Conservation (phyloP, 1,284 basidiomycete species). For the Meripilus lineatus region DNA sequence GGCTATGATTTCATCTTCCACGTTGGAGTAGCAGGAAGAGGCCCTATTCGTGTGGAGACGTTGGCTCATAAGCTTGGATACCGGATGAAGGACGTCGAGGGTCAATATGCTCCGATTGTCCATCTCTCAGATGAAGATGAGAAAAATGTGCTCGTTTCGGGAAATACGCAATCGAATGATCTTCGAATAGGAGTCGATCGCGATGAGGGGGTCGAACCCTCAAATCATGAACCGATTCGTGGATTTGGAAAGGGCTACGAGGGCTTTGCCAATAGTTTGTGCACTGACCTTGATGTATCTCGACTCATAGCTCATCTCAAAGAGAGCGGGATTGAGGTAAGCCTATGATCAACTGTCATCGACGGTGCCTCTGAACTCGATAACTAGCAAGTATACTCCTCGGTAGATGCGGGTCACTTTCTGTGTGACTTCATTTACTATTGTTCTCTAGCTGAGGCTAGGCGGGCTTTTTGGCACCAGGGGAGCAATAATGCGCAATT, state of each 20-base stretch:
- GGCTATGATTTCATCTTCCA: constrained; percentile 77
- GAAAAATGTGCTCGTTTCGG: constrained; percentile 28
- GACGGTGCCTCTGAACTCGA: constrained; percentile 6
- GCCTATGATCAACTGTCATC: constrained; percentile 16
- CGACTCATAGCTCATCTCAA: constrained; percentile 54
- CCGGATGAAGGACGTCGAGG: constrained; percentile 62
- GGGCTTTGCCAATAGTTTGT: constrained; percentile 38
- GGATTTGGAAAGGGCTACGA: constrained; percentile 51
- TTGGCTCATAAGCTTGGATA: constrained; percentile 69
- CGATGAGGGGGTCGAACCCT: constrained; percentile 5
- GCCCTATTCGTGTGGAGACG: constrained; percentile 60
- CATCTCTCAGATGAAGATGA: constrained; percentile 28
- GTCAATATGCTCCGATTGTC: constrained; percentile 52
- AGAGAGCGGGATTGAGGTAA: constrained; percentile 51
- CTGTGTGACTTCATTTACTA: constrained; percentile 77
- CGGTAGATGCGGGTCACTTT: constrained; percentile 73
- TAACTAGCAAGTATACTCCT: constrained; percentile 58
- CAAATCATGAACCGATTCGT: constrained; percentile 34
- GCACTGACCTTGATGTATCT: constrained; percentile 43
- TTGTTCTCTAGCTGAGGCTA: constrained; percentile 70
- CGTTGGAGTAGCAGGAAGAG: constrained; percentile 63
- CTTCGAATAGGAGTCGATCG: neutral
- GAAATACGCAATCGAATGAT: neutral
- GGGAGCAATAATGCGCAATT: constrained; percentile 38
- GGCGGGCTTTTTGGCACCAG: constrained; percentile 55